phyloP scores from a whole-genome alignment of 2,329 filamentous ascomycete species.

The Ascochyta viciae-villosae region DNA sequence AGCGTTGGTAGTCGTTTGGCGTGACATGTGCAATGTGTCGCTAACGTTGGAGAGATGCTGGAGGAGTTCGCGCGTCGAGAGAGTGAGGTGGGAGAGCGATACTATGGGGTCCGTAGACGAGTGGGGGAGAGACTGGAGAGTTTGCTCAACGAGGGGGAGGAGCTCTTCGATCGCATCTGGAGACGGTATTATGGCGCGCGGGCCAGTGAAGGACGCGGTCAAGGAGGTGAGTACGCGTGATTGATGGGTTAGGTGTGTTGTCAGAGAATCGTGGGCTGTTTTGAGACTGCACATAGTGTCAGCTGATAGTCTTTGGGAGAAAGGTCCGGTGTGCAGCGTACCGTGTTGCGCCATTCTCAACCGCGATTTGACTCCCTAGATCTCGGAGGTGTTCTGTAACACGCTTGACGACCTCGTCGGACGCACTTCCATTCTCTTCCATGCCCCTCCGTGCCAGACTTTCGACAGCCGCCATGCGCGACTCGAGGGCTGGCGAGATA shows the following conservation, averaged over 20 bases:
- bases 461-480: conserved; percentile 76
- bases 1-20: conserved; percentile 84
- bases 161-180: conserved; percentile 71
- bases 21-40: conserved; percentile 92
- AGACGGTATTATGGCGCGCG: conserved; percentile 68
- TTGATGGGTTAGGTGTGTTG: conserved; percentile 77
- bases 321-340: conserved; percentile 45
- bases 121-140: conserved; percentile 72
- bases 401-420: conserved; percentile 71
- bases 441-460: conserved; percentile 68
- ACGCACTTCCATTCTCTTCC: conserved; percentile 69
- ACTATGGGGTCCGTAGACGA: conserved; percentile 70
- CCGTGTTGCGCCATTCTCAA: conserved; percentile 77
- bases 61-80: conserved; percentile 72
- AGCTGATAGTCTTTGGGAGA: conserved; percentile 7
- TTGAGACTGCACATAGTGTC: conserved; percentile 64
- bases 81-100: conserved; percentile 70
- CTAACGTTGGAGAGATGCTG: conserved; percentile 84
- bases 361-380: conserved; percentile 73
- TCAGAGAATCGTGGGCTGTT: conserved; percentile 76
- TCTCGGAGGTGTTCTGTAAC: conserved; percentile 74
- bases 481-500: conserved; percentile 70
- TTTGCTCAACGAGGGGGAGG: conserved; percentile 70
- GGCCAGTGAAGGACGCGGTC: conserved; percentile 74
- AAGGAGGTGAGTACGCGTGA: conserved; percentile 77